Conservation (phyloP, 306 rosid species). For the Prunus kanzakura region DNA sequence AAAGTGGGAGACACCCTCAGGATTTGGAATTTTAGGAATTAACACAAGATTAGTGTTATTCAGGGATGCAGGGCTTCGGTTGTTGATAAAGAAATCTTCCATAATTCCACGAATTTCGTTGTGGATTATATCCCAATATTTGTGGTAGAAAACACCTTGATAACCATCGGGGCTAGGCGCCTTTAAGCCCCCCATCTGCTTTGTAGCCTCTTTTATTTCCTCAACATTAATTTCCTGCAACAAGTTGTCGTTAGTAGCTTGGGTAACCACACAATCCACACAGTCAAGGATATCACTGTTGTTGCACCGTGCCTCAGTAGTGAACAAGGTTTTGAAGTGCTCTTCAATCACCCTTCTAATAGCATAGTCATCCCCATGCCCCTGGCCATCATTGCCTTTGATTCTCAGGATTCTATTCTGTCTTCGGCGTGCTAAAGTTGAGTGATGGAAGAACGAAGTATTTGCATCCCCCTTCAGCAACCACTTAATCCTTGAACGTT, state of each 20-base stretch:
- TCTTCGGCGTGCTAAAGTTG: too few relatives aligned
- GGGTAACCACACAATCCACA: background rate
- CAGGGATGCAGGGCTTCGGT: background rate
- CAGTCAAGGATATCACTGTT: too few relatives aligned
- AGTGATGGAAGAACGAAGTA: background rate
- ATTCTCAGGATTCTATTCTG: background rate
- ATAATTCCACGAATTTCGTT: background rate
- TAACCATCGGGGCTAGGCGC: background rate
- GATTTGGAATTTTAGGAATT: background rate
- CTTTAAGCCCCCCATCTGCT: background rate
- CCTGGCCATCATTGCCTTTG: background rate
- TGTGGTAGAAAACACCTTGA: background rate
- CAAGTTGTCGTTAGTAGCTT: background rate
- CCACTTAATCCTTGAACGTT: background rate
- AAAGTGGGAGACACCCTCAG: background rate
- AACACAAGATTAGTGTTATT: background rate
- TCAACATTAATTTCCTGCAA: background rate
- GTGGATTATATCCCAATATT: background rate
- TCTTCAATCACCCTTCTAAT: too few relatives aligned
- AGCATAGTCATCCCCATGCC: background rate
- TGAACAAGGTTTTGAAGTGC: too few relatives aligned
- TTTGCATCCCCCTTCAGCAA: background rate
- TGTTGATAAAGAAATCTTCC: background rate
- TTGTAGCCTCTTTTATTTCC: background rate
- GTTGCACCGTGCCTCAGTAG: too few relatives aligned